These are phyloP conservation scores for Dactylellina sp. DNA, from an alignment of 2,329 filamentous ascomycete species.

Conservation along the genomic window DNA sequence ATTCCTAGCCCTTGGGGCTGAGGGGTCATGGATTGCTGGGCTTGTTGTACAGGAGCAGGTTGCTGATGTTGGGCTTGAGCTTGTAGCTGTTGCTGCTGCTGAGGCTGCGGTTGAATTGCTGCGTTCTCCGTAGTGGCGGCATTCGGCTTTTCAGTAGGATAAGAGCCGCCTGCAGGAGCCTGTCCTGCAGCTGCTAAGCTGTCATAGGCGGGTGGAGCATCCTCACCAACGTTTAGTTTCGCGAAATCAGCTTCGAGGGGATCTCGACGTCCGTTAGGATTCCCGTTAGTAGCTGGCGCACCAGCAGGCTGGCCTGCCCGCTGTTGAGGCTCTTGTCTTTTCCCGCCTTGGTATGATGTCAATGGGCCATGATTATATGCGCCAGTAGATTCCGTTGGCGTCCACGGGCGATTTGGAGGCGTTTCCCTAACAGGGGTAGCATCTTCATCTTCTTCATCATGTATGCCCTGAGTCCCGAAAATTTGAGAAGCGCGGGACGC, in stretches of 20 bases:
- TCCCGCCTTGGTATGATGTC: conserved; percentile 87
- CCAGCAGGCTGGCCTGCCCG: conserved; percentile 5
- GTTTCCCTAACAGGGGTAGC: conserved; percentile 49
- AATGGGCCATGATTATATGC: conserved; percentile 89
- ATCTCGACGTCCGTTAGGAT: conserved; percentile 16
- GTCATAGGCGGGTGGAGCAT: conserved; percentile 95
- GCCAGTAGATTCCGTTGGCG: conserved; percentile 89
- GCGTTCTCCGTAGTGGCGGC: conserved; percentile 18
- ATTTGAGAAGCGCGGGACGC: conserved; percentile 52
- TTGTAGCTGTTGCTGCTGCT: conserved; percentile 48
- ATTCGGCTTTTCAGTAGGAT: conserved; percentile 46
- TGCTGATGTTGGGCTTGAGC: conserved; percentile 29
- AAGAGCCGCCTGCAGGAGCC: conserved; percentile 39
- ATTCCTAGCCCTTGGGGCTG: conserved; percentile 41
- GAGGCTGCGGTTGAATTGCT: conserved; percentile 54
- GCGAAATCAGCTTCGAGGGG: conserved; percentile 60
- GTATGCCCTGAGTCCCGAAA: conserved; percentile 43
- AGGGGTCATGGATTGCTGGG: conserved; percentile 52
- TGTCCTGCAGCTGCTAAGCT: conserved; percentile 69
- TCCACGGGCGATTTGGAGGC: conserved; percentile 78
- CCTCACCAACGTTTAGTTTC: conserved; percentile 71
- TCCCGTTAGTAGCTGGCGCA: conserved; percentile 17
- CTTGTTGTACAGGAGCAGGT: conserved; percentile 23
- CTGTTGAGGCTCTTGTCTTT: conserved; percentile 69
- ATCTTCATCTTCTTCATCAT: conserved; percentile 50